A percentile compares a stretch with the other conserved stretches of the same genome.
Conservation (phyloP, 768 basidiomycete species). For the Lenzites betulinus region DNA sequence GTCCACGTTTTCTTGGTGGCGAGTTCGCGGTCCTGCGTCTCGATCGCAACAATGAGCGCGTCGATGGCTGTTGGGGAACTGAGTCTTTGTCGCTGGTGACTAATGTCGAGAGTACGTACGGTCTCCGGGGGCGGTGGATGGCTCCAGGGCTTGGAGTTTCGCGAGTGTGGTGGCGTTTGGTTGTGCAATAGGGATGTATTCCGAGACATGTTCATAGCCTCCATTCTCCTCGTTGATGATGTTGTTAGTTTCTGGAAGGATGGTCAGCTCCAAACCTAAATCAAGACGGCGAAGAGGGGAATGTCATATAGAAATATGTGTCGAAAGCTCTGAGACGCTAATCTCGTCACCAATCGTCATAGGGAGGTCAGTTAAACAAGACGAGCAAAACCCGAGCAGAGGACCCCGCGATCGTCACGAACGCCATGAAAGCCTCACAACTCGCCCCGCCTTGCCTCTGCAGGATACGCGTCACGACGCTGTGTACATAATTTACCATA, state of each 20-base stretch:
- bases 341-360: too few species aligned
- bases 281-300: too few species aligned
- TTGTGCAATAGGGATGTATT: constrained; percentile 68
- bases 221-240: constrained; percentile 58
- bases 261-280: neutral
- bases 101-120: constrained; percentile 45
- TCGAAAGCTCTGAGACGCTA: too few species aligned
- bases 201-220: constrained; percentile 73
- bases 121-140: constrained; percentile 63
- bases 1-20: constrained; percentile 80
- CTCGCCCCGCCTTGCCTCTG: too few species aligned
- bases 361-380: too few species aligned
- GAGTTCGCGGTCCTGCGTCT: constrained; percentile 73
- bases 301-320: too few species aligned
- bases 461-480: too few species aligned
- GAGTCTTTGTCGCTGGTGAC: neutral
- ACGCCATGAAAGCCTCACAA: too few species aligned
- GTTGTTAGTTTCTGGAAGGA: constrained; percentile 60
- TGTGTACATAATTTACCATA: too few species aligned
- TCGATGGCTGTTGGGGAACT: constrained; percentile 63
- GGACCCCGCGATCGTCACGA: too few species aligned
- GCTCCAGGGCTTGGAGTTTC: constrained; percentile 58
- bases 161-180: constrained; percentile 69
- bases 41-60: constrained; percentile 82
- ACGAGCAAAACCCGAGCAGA: too few species aligned